Evolutionary conservation across 495 filamentous ascomycete species (phyloP), one percentile per base, ranked within the genome.

Genomic region (Mycothermus thermophilus): DNA sequence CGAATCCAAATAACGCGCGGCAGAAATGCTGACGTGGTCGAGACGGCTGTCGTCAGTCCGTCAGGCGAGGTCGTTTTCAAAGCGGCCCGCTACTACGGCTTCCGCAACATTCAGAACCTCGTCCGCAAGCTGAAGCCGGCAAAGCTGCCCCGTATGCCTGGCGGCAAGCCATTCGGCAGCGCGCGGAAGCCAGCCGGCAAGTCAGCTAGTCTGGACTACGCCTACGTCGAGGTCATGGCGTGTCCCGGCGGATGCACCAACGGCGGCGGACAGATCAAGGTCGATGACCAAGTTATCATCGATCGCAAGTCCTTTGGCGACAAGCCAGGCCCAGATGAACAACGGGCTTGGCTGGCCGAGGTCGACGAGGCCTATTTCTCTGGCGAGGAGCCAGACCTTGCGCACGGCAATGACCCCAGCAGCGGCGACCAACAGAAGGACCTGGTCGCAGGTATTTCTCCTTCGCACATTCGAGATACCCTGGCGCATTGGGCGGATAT

Each of bases 181-280:
- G 57, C 66, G 14, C 54, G 73, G 46, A 62, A 60, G 45, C 54
- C 68, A 40, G 46, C 62, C 41, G 54, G 55, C 7, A 62, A 60
- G 38, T 28, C 56, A 9, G 35, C 47, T 3, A 59, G 61, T 10
- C 54, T 67, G 4, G 81, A 90, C 9, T 87, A 83, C 49, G 74
- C 75, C 15, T 96, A 93, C 58, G 83, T 97, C 8, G 90, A 97
- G 51, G 92, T 97, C 22, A 97, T 97, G 90, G 90, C 90, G 18
- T 97, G 90, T 58, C 90, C 90, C 0, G 90, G 92, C 8, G 90
- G 90, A 1, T 97, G 90, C 55, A 97, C 90, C 31, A 97, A 96
- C 50, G 90, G 90, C 0, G 90, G 90, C 15, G 90, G 90, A 1
- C 90, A 97, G 63, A 78, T 97, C 39, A 88, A 92, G 39, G 75